Base-by-base conservation (phyloP, 2,329 filamentous ascomycete genomes). In the Cladosporium cucumerinum region DNA sequence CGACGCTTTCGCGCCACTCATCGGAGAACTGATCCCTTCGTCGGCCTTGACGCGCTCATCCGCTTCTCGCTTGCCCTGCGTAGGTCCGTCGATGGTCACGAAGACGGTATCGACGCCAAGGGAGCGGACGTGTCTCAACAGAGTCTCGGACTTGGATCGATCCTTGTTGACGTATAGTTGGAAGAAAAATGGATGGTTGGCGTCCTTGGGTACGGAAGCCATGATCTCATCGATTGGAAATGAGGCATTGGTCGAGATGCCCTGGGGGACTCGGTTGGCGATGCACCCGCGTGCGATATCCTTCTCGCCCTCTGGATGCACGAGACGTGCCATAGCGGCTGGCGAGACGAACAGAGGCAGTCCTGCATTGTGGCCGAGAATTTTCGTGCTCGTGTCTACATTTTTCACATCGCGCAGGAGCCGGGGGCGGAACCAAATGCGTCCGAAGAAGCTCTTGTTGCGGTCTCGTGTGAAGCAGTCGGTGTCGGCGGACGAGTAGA, bases 111-210 rank as follows among this genome's bases (percentile, higher is more conserved):
- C 80, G 21, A 84, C 78, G 0, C 84, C 82, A 0, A 80, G 73
- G 26, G 74, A 70, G 5, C 79, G 77, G 0, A 84, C 83, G 14
- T 80, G 73, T 10, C 71, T 73, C 2, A 89, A 73, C 1, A 87
- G 73, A 1, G 76, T 76, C 65, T 82, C 82, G 16, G 84, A 83
- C 61, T 84, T 83, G 10, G 72, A 64, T 0, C 85, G 79, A 65
- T 86, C 78, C 67, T 82, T 83, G 74, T 88, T 83, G 59, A 88
- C 84, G 70, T 89, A 89, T 10, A 89, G 78, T 72, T 88, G 86
- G 72, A 87, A 87, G 77, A 86, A 85, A 63, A 82, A 75, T 2
- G 74, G 75, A 49, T 74, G 71, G 10, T 72, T 71, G 1, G 75
- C 74, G 23, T 67, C 63, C 3, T 69, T 67, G 61, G 66, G 23